phyloP scores from a whole-genome alignment of 169 alveolate genomes.

The Plasmodium cynomolgi region DNA sequence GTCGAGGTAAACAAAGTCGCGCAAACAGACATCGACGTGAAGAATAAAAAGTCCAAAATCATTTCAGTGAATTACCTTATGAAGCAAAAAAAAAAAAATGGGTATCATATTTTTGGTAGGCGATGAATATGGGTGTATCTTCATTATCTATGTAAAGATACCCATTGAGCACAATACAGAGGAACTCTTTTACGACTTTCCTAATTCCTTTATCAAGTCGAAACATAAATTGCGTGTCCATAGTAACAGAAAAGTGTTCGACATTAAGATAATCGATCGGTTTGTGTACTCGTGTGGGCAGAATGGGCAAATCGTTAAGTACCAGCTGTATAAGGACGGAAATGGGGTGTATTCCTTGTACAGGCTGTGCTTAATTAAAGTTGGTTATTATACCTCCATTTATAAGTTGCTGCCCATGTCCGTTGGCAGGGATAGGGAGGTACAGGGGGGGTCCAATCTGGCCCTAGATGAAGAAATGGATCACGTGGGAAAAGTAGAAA shows the following conservation, averaged over 20 bases:
- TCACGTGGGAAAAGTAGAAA: background rate
- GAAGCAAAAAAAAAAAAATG: conserved; percentile 34
- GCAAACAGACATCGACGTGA: conserved; percentile 54
- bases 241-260: conserved; percentile 68
- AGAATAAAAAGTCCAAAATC: conserved; percentile 58
- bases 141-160: conserved; percentile 36
- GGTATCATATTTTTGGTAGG: conserved; percentile 39
- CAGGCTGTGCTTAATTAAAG: conserved; percentile 51
- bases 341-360: conserved; percentile 33
- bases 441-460: background rate
- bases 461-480: background rate
- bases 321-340: conserved; percentile 57
- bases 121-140: conserved; percentile 74
- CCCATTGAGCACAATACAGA: conserved; percentile 17
- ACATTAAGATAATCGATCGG: conserved; percentile 48
- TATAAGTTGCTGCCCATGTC: conserved; percentile 40
- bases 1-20: background rate
- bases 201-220: conserved; percentile 1
- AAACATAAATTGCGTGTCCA: conserved; percentile 53
- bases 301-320: conserved; percentile 52
- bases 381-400: conserved; percentile 54
- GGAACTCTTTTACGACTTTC: conserved; percentile 13
- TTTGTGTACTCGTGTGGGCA: conserved; percentile 69
- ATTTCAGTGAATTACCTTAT: conserved; percentile 48
- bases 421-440: background rate